Evolutionary conservation across 1,284 basidiomycete species (phyloP).

Genomic region (Cryptococcus sp.): DNA sequence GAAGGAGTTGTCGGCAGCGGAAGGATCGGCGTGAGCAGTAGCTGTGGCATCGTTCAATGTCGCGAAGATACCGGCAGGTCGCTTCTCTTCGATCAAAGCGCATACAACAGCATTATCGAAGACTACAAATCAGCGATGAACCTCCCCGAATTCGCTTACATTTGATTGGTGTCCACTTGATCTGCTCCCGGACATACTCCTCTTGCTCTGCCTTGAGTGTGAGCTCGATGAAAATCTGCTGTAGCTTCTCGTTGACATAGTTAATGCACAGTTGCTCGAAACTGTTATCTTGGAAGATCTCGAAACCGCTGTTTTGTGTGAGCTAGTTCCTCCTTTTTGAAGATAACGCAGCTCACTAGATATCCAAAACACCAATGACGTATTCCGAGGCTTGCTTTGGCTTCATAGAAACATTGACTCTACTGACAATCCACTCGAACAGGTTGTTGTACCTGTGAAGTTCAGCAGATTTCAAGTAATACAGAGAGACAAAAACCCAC

Average conservation of each 20-base stretch:
- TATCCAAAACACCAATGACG: slow-evolving; percentile 94
- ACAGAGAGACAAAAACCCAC: slow-evolving; percentile 11
- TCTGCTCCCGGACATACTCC: slow-evolving; percentile 96
- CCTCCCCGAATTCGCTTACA: slow-evolving; percentile 41
- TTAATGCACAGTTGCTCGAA: slow-evolving; percentile 99
- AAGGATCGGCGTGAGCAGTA: slow-evolving; percentile 94
- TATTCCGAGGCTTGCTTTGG: slow-evolving; percentile 69
- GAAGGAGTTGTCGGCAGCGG: slow-evolving; percentile 96
- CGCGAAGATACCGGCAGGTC: slow-evolving; percentile 95
- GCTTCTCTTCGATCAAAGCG: slow-evolving; percentile 92
- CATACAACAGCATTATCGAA: slow-evolving; percentile 69
- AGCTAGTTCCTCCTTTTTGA: slow-evolving; percentile 1
- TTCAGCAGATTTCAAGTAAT: neutral
- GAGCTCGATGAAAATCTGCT: slow-evolving; percentile 98
- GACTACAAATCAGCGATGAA: slow-evolving; percentile 22
- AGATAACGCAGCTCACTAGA: slow-evolving; percentile 55
- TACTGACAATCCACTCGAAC: slow-evolving; percentile 98
- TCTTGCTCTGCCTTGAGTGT: slow-evolving; percentile 99
- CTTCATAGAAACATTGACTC: slow-evolving; percentile 95
- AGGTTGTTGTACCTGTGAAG: slow-evolving; percentile 76
- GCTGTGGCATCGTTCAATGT: slow-evolving; percentile 97
- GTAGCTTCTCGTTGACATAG: slow-evolving; percentile 99
- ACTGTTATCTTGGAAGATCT: slow-evolving; percentile 97
- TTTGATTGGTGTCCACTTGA: slow-evolving; percentile 99
- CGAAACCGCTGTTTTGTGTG: slow-evolving; percentile 59